A percentile compares a stretch with the other conserved stretches of the same genome.
phyloP scores from a whole-genome alignment of 768 basidiomycete species.

The Kwoniella heveanensis region DNA sequence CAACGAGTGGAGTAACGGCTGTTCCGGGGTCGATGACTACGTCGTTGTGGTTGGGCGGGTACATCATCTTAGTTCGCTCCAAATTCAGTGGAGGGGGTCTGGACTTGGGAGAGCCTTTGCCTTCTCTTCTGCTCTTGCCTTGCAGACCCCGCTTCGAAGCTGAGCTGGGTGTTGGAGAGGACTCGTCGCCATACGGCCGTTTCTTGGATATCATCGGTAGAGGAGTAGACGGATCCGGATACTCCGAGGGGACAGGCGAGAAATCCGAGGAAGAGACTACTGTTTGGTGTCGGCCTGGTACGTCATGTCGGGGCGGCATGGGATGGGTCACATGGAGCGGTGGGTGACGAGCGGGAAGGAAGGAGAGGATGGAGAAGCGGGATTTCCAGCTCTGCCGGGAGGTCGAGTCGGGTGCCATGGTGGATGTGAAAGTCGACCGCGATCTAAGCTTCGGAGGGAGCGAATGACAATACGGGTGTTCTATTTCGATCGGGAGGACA shows the following conservation, averaged over 20 bases:
- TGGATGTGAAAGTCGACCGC: not conserved
- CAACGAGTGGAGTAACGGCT: conserved; percentile 3
- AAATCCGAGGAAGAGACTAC: conserved; percentile 11
- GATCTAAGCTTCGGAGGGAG: not conserved
- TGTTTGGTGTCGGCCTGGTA: conserved; percentile 9
- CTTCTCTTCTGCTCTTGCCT: not conserved
- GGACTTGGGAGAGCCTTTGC: not conserved
- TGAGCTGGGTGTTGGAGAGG: not conserved
- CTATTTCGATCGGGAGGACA: too few relatives aligned
- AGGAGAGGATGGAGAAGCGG: conserved; percentile 48
- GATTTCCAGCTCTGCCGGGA: conserved; percentile 33
- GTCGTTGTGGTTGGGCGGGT: conserved; percentile 19
- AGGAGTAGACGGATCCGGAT: conserved; percentile 24
- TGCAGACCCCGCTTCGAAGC: not conserved
- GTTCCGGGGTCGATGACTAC: conserved; percentile 18
- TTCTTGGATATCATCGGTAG: not conserved
- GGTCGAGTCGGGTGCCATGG: not conserved
- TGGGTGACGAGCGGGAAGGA: conserved; percentile 48
- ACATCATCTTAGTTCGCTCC: conserved; percentile 18
- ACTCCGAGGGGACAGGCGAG: conserved; percentile 33
- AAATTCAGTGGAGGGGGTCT: conserved; percentile 32
- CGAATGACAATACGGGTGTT: not conserved
- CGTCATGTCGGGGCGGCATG: conserved; percentile 16
- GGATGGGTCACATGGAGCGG: conserved; percentile 39
- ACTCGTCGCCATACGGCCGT: not conserved